Percentiles rank a stretch among this genome's conserved stretches.
Conservation (phyloP, 2,329 filamentous ascomycete species). For the Aspergillus fumigatus region DNA sequence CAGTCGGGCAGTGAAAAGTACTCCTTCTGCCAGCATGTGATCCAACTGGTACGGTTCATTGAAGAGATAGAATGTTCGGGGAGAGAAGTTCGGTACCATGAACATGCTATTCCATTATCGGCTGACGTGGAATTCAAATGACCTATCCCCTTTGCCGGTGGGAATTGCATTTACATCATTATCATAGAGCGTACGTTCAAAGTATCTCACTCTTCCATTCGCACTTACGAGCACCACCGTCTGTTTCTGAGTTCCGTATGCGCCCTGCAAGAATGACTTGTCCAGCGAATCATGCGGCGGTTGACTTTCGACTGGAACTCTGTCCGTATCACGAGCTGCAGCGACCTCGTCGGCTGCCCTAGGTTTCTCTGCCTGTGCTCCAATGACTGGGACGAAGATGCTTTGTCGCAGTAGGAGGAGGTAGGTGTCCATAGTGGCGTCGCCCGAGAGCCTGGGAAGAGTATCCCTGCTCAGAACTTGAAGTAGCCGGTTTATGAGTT, state of each 20-base stretch:
- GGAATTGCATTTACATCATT: conserved; percentile 45
- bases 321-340: conserved; percentile 22
- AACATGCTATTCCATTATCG: not conserved
- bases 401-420: conserved; percentile 54
- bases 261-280: conserved; percentile 39
- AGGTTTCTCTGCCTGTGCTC: conserved; percentile 41
- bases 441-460: conserved; percentile 47
- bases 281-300: conserved; percentile 21
- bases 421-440: conserved; percentile 51
- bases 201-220: conserved; percentile 54
- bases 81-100: not conserved
- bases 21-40: not conserved
- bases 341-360: conserved; percentile 34
- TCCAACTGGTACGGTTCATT: not conserved
- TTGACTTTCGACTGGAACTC: conserved; percentile 6
- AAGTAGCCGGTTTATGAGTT: conserved; percentile 50
- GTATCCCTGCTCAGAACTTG: conserved; percentile 52
- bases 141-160: conserved; percentile 44
- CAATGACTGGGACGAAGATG: conserved; percentile 57
- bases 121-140: conserved; percentile 29
- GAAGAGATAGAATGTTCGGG: not conserved
- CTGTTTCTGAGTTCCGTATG: conserved; percentile 63
- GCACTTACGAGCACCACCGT: conserved; percentile 55
- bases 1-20: not conserved
- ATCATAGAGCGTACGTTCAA: conserved; percentile 60